phyloP scores from a whole-genome alignment of 345 rosid species.

The Citrus mangshanensis region DNA sequence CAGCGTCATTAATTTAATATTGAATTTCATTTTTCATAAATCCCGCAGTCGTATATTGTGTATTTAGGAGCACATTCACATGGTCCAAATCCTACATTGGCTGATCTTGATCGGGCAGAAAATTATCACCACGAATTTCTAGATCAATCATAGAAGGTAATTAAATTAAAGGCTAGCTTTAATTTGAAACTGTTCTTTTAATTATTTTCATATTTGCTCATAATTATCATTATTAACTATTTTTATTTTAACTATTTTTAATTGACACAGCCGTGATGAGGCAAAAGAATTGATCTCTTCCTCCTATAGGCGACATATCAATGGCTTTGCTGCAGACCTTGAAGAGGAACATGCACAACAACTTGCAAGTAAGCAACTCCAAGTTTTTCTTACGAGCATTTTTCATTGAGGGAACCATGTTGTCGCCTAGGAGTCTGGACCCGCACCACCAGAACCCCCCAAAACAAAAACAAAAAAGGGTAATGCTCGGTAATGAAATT shows the following conservation, averaged over 20 bases:
- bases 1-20: too few species aligned
- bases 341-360: constrained; percentile 28
- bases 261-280: constrained; percentile 1
- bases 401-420: too few species aligned
- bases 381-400: too few species aligned
- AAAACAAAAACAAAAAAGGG: too few species aligned
- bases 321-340: constrained; percentile 35
- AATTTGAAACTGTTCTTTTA: too few species aligned
- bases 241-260: background rate
- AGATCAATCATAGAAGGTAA: constrained; percentile 36
- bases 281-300: constrained; percentile 22
- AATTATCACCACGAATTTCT: constrained; percentile 29
- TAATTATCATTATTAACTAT: background rate
- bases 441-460: too few species aligned
- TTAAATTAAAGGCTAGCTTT: background rate
- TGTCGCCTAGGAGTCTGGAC: too few species aligned
- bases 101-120: constrained; percentile 7
- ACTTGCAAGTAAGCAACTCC: constrained; percentile 24
- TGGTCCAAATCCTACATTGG: background rate
- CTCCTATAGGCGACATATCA: constrained; percentile 30
- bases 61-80: constrained; percentile 29
- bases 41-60: constrained; percentile 27
- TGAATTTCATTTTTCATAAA: too few species aligned
- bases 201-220: background rate
- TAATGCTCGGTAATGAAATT: too few species aligned